These are phyloP conservation scores for Chytriomyces sp. DNA, from an alignment of 192 early-diverging fungal species.

Conservation along the genomic window DNA sequence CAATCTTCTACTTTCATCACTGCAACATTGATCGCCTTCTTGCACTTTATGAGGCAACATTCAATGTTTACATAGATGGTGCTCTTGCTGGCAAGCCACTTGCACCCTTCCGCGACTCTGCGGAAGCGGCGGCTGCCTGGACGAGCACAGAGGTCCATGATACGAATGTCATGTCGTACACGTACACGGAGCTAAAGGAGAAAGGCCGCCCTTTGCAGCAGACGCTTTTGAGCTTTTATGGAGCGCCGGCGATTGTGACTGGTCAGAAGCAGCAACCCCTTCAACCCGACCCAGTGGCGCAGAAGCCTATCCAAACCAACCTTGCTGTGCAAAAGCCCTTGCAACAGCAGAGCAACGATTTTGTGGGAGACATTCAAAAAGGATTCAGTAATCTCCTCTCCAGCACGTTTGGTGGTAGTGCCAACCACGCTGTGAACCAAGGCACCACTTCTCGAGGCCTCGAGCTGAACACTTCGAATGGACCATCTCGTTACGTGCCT, in stretches of 20 bases:
- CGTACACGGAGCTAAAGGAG: neutral
- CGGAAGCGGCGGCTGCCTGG: neutral
- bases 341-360: neutral
- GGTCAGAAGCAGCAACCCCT: neutral
- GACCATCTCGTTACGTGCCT: too few relatives aligned
- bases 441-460: neutral
- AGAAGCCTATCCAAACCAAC: neutral
- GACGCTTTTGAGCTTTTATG: neutral
- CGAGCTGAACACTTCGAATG: too few relatives aligned
- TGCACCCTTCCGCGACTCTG: neutral
- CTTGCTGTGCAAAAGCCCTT: neutral
- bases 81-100: neutral
- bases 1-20: constrained; percentile 27
- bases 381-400: neutral
- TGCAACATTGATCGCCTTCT: constrained; percentile 21
- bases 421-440: neutral
- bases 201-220: constrained; percentile 7
- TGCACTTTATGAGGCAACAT: constrained; percentile 4
- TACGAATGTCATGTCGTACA: neutral
- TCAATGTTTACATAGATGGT: neutral
- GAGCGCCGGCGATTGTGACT: neutral
- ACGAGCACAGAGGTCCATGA: neutral
- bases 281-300: neutral
- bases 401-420: neutral
- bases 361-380: neutral